Evolutionary conservation across 805 yeast species (phyloP), one percentile per base, ranked within the genome.

Genomic region (Zygotorulaspora danielsina): DNA sequence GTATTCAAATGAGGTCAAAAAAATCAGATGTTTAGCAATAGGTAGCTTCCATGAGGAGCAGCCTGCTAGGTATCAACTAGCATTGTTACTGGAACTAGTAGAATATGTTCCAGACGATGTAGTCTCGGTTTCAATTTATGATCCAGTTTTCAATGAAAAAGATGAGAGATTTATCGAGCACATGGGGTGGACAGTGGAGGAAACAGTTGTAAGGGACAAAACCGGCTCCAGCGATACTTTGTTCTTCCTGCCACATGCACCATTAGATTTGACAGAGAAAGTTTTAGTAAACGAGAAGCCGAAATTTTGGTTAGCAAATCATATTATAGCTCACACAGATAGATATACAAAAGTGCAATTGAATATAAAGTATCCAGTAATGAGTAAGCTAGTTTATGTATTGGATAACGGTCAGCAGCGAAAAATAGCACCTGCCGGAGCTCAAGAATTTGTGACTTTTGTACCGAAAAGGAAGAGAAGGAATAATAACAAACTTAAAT

Each of bases 221-320:
- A 50, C 39, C 12, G 33, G 39, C 11, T 34, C 38, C 7, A 30
- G 45, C 1, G 24, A 44, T 1, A 63, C 70, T 0, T 59, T 84
- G 2, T 81, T 66, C 55, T 84, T 76, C 52, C 66, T 84, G 33
- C 94, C 94, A 0, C 95, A 84, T 63, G 90, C 89, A 0, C 85
- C 87, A 1, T 59, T 81, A 27, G 66, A 58, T 12, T 51, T 78
- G 12, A 73, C 81, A 1, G 71, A 76, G 28, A n/a, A 18, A 1
- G 45, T 78, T 1, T 36, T 77, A 9, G 29, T 30, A 2, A 24
- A 31, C 0, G 56, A 63, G 16, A 19, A 53, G 22, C 77, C 81
- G 2, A 38, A 29, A n/a, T 51, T 60, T 24, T 45, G 74, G 31
- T 55, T 79, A 13, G 79, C 78, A 5, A 79, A 79, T 50, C 69